Conservation (phyloP, 495 filamentous ascomycete genomes). For the Trichoderma reesei region DNA sequence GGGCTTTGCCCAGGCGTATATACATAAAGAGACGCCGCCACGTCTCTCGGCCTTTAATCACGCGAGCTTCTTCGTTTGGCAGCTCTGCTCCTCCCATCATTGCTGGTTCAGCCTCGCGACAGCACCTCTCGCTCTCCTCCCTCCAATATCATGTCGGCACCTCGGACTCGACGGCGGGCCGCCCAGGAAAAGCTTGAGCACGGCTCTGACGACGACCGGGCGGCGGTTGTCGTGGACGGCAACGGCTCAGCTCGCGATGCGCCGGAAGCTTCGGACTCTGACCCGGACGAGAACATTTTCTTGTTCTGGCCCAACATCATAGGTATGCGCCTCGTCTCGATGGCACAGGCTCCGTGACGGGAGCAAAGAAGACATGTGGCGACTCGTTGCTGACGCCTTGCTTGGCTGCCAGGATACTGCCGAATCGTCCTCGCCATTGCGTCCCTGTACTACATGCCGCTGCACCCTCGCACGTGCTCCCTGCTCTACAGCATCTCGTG, state of each 20-base stretch:
- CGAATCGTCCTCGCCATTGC: conserved; percentile 83
- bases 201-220: neutral
- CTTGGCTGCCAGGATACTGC: conserved; percentile 55
- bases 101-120: neutral
- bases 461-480: conserved; percentile 90
- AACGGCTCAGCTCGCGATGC: conserved; percentile 21
- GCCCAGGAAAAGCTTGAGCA: conserved; percentile 17
- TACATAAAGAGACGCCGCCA: neutral
- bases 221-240: conserved; percentile 16
- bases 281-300: conserved; percentile 73
- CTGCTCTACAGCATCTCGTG: conserved; percentile 87
- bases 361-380: neutral
- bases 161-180: conserved; percentile 25
- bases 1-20: neutral
- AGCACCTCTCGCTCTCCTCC: conserved; percentile 4
- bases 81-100: neutral
- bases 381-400: neutral
- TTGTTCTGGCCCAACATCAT: conserved; percentile 93
- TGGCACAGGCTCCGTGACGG: neutral
- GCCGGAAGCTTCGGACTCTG: conserved; percentile 16
- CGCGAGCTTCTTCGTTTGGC: neutral
- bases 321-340: conserved; percentile 42
- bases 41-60: neutral
- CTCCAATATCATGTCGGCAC: conserved; percentile 21
- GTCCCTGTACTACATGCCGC: conserved; percentile 96